Evolutionary conservation across 805 yeast genomes (phyloP).

Genomic region (Pichia kluyveri): DNA sequence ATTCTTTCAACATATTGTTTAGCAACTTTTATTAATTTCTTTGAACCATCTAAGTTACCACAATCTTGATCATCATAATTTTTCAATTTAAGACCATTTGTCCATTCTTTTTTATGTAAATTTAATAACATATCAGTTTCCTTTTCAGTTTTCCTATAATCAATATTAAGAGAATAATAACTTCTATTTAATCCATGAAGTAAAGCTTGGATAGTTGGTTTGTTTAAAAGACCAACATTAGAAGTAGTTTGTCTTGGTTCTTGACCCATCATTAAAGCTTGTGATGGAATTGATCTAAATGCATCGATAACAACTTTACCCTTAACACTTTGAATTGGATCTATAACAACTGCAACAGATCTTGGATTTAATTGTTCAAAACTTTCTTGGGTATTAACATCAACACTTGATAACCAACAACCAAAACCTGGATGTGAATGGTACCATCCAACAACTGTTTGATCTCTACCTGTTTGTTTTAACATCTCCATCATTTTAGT

Average conservation of each 20-base stretch:
- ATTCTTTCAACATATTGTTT: constrained; percentile 84
- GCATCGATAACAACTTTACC: constrained; percentile 99
- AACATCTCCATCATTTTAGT: constrained; percentile 99
- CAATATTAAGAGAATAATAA: constrained; percentile 91
- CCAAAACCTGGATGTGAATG: constrained; percentile 99
- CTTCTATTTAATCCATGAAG: constrained; percentile 96
- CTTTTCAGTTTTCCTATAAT: constrained; percentile 82
- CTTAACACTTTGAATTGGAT: constrained; percentile 96
- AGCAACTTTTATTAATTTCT: constrained; percentile 81
- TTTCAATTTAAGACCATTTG: constrained; percentile 72
- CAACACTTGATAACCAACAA: constrained; percentile 98
- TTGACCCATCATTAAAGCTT: constrained; percentile 86
- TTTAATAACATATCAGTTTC: constrained; percentile 93
- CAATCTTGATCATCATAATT: constrained; percentile 75
- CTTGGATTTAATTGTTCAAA: constrained; percentile 92
- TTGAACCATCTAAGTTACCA: constrained; percentile 62
- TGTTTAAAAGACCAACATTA: constrained; percentile 88
- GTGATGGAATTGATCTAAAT: constrained; percentile 84
- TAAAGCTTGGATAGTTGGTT: constrained; percentile 93
- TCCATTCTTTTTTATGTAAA: constrained; percentile 93
- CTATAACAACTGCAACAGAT: constrained; percentile 97
- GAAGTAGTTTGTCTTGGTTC: constrained; percentile 98
- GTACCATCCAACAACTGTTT: constrained; percentile 99
- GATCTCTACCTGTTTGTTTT: constrained; percentile 97
- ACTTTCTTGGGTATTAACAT: constrained; percentile 95